These are phyloP conservation scores for Epichloe sibirici DNA, from an alignment of 2,329 filamentous ascomycete species.

Conservation along the genomic window DNA sequence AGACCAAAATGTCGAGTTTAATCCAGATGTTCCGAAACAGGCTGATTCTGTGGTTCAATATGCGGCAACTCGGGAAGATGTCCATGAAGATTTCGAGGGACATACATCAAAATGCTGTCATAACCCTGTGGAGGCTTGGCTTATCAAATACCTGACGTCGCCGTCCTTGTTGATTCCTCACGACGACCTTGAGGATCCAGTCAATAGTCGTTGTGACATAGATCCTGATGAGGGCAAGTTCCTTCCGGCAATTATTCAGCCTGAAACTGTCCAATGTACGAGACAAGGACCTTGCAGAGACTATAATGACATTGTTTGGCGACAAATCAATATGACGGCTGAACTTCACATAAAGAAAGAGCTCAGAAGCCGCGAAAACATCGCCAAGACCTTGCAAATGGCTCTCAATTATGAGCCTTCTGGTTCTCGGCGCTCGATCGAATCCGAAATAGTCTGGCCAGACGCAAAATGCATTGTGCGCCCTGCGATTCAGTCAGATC, in stretches of 20 bases:
- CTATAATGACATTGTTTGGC: slow-evolving; percentile 14
- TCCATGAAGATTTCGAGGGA: neutral
- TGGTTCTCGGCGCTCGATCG: neutral
- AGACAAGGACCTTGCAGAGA: slow-evolving; percentile 4
- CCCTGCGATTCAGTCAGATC: slow-evolving; percentile 26
- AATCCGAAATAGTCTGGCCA: slow-evolving; percentile 12
- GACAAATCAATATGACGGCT: slow-evolving; percentile 16
- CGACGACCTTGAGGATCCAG: neutral
- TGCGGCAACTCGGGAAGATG: neutral
- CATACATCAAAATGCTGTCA: neutral
- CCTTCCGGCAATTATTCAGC: slow-evolving; percentile 20
- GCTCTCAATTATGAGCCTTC: neutral
- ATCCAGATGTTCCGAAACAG: neutral
- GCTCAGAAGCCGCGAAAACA: slow-evolving; percentile 10
- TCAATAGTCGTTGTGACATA: slow-evolving; percentile 18
- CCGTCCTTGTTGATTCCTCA: neutral
- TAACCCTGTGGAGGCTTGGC: slow-evolving; percentile 1
- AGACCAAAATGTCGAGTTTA: neutral
- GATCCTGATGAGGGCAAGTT: slow-evolving; percentile 24
- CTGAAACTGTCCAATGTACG: slow-evolving; percentile 15
- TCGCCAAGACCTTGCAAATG: slow-evolving; percentile 6
- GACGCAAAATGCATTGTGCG: slow-evolving; percentile 27
- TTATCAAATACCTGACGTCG: neutral
- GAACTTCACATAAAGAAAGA: slow-evolving; percentile 15
- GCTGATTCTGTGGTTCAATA: neutral